Conservation (phyloP, 805 yeast genomes). For the Candida ovalis region DNA sequence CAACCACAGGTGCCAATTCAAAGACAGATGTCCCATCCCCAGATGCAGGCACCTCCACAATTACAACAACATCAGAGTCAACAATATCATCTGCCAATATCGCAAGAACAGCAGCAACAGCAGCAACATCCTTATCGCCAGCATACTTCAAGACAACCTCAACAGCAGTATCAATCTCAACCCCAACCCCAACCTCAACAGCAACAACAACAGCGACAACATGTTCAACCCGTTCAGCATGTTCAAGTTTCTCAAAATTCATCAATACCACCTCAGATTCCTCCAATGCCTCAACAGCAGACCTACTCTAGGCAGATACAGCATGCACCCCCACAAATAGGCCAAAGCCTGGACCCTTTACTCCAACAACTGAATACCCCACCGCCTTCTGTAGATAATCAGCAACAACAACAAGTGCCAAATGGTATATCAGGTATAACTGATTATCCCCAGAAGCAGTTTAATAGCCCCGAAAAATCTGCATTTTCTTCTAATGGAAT, state of each 20-base stretch:
- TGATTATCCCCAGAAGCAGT: too few relatives aligned
- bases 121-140: too few relatives aligned
- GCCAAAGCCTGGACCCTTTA: slow-evolving; percentile 5
- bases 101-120: slow-evolving; percentile 5
- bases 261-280: not conserved
- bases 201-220: slow-evolving; percentile 2
- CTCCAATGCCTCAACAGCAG: not conserved
- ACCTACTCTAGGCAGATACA: not conserved
- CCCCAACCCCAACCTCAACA: not conserved
- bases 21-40: not conserved
- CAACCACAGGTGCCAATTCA: not conserved
- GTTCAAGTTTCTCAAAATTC: not conserved
- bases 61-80: not conserved
- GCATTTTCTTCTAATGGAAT: not conserved
- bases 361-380: slow-evolving; percentile 1
- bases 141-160: too few relatives aligned
- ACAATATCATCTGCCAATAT: not conserved
- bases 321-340: not conserved
- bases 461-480: not conserved
- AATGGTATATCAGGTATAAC: not conserved
- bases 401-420: not conserved
- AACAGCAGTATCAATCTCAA: slow-evolving; percentile 1
- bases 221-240: not conserved
- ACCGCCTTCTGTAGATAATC: not conserved
- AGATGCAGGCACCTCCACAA: not conserved